Base-by-base conservation (phyloP, 179 eudicot species). In the Spinacia oleracea region DNA sequence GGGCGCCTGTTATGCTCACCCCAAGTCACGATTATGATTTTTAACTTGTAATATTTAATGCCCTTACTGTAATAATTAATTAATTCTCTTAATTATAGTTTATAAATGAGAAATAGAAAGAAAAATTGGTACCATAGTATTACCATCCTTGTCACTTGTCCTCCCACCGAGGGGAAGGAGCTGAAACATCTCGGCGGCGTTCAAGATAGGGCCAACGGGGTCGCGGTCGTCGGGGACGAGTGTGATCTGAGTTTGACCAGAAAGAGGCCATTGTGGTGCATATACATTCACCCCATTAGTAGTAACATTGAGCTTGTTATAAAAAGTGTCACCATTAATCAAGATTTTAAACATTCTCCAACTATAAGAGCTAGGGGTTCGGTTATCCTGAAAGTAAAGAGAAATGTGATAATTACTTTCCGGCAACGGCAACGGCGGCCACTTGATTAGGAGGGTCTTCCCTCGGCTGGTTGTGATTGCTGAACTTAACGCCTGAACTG, bases 351-450 rank as follows among this genome's bases (percentile, higher is more conserved):
- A 93, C 2, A 90, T 92, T 84, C 99, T 82, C 99, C 98, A 96
- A 79, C 92, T 93, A 34, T 79, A 86, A 1, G 97, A 92, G 78
- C 97, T 88, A 12, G 91, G 91, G 35, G 51, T 84, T 1, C 99
- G 83, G 31, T 86, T 89, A 55, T 96, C 99, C 55, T 96, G 98
- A 73, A 96, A 96, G 83, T 96, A 93, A 7, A 96, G 87, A 0
- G 94, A 87, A 6, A 96, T 55, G 48, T 96, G 89, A 86, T 96
- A 96, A 73, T 48, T 79, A 55, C 84, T 82, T 15, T 72, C 31
- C 0, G 94, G 88, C 29, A 95, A 83, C 0, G 89, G 9, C 74
- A 55, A 84, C 5, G 88, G 77, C 7, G 99, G 97, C 99, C 98
- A 96, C 23, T 84, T 56, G 45, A 96, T 53, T 4, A 82, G 77